Base-by-base conservation (phyloP, 176 grass and related monocot species). In the Oryza glumipatula region DNA sequence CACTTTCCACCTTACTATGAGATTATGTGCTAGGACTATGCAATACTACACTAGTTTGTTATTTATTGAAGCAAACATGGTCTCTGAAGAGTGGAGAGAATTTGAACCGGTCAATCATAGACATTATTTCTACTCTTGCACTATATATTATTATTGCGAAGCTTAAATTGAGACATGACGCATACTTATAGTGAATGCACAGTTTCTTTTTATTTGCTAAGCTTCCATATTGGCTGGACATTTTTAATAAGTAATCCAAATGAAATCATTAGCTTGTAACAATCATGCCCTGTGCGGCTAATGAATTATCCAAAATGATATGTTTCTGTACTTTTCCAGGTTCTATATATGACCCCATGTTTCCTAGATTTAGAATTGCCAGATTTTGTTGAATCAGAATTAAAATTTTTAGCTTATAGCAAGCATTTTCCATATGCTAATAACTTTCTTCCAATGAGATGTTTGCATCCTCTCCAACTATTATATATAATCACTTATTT, bases 181-280 rank as follows among this genome's bases (percentile, higher is more conserved):
- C n/a, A 80, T 41, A 0, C 39, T 41, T 41, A 41, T 80, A 7
- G 49, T 16, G 24, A 51, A 19, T 79, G 47, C 47, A 15, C 47
- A 15, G 2, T 66, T 66, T 46, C 43, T 76, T 10, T 43, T 64
- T 15, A 4, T 49, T 79, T 24, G 43, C 9, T 10, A 44, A 10
- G 9, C 43, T 44, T 44, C 7, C 39, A 44, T 10, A 44, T 80
- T 49, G 11, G 19, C 26, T 16, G 22, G 78, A 28, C 51, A 4
- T 80, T 80, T 52, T 80, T 45, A 22, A 13, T 51, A 66, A 79
- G 21, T 47, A 67, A 67, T 69, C 45, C 65, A 49, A 52, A 7
- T 52, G 45, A 38, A 52, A 30, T 41, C 39, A 11, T 54, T 22
- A 69, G 65, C 19, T 71, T 49, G 47, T 49, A 49, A 49, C 12